Percentiles rank a stretch among this genome's conserved stretches.
phyloP scores from a whole-genome alignment of 2,329 filamentous ascomycete genomes.

The Fusarium sp. region DNA sequence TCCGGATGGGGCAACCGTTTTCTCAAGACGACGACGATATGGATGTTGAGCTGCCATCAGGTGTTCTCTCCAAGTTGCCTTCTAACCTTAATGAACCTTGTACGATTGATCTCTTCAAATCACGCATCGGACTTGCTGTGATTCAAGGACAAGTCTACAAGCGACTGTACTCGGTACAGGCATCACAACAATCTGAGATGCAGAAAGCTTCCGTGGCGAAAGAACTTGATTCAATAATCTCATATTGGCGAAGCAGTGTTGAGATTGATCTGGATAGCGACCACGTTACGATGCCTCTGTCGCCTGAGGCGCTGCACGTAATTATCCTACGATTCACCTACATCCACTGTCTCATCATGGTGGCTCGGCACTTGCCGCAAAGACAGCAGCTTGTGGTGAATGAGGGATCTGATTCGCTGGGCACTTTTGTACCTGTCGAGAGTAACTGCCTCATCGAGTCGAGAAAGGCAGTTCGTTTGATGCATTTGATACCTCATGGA shows the following conservation, averaged over 20 bases:
- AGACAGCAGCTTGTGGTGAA: conserved; percentile 2
- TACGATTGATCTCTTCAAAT: conserved; percentile 35
- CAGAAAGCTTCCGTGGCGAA: conserved; percentile 28
- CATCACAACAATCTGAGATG: conserved; percentile 31
- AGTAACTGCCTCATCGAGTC: conserved; percentile 40
- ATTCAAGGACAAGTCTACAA: conserved; percentile 45
- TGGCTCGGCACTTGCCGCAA: conserved; percentile 33
- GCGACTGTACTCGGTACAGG: conserved; percentile 39
- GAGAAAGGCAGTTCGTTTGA: conserved; percentile 41
- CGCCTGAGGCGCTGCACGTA: conserved; percentile 39
- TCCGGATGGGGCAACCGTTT: conserved; percentile 39
- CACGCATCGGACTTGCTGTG: conserved; percentile 39
- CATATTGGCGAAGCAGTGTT: conserved; percentile 39
- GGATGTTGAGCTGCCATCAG: conserved; percentile 40
- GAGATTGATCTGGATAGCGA: conserved; percentile 10
- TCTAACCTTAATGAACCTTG: not conserved
- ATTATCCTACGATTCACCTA: conserved; percentile 44
- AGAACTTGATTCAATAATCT: conserved; percentile 35
- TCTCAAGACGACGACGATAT: conserved; percentile 46
- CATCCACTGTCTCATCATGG: conserved; percentile 41
- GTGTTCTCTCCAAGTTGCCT: not conserved
- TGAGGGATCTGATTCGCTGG: not conserved
- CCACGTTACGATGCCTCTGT: conserved; percentile 9
- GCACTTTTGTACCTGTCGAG: not conserved
- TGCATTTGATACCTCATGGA: conserved; percentile 39